Conservation (phyloP, 345 rosid genomes). For the Toxicodendron radicans region DNA sequence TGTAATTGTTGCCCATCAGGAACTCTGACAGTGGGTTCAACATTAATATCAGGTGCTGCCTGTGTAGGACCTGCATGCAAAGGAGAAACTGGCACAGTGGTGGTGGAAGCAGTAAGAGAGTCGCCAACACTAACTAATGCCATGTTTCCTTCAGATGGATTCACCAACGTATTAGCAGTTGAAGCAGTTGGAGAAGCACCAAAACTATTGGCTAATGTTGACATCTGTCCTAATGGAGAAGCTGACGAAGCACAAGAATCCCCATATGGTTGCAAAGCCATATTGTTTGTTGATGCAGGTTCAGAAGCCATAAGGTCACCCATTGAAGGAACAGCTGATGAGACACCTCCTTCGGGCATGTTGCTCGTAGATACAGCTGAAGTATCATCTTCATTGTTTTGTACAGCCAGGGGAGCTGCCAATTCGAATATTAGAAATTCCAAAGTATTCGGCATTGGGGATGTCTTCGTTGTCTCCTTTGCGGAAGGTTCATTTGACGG, state of each 20-base stretch:
- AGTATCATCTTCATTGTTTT: constrained; percentile 18
- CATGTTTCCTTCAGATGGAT: constrained; percentile 25
- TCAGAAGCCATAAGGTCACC: constrained; percentile 16
- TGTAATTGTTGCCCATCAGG: constrained; percentile 20
- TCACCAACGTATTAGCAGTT: neutral
- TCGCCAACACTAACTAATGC: constrained; percentile 17
- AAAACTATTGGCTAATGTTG: neutral
- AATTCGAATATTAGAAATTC: constrained; percentile 60
- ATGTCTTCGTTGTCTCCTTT: constrained; percentile 28
- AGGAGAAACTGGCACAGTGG: constrained; percentile 25
- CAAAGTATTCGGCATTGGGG: constrained; percentile 48
- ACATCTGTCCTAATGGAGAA: neutral
- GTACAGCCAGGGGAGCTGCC: constrained; percentile 31
- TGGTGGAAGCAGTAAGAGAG: constrained; percentile 23
- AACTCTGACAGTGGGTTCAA: constrained; percentile 11
- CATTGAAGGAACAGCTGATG: constrained; percentile 17
- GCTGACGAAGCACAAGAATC: constrained; percentile 4
- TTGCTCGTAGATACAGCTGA: constrained; percentile 24
- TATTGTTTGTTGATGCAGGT: constrained; percentile 28
- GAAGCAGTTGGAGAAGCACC: constrained; percentile 19
- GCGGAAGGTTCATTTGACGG: constrained; percentile 27
- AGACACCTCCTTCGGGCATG: constrained; percentile 9
- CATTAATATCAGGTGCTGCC: constrained; percentile 12
- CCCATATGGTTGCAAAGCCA: constrained; percentile 19
- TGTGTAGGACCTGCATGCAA: constrained; percentile 25